Conservation (phyloP, 345 rosid genomes). For the Euphorbia pulcherrima region DNA sequence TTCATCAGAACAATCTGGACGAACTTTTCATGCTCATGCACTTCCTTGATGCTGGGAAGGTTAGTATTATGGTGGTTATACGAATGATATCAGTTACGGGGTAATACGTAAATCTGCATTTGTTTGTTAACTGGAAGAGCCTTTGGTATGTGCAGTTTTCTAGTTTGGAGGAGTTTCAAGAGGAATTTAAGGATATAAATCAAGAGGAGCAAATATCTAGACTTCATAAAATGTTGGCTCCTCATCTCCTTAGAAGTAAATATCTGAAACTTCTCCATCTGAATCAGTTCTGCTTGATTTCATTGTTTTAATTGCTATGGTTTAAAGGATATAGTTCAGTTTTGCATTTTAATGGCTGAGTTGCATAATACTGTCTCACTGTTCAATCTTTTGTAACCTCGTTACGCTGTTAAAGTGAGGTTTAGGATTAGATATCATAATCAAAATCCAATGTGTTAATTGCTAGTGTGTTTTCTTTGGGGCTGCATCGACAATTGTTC, state of each 20-base stretch:
- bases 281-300: conserved; percentile 14
- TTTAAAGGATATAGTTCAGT: background rate
- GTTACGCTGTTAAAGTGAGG: background rate
- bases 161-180: conserved; percentile 97
- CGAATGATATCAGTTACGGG: conserved; percentile 8
- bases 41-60: conserved; percentile 99
- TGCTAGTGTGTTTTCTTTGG: background rate
- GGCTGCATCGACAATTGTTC: background rate
- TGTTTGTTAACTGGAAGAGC: conserved; percentile 15
- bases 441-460: background rate
- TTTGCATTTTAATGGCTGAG: background rate
- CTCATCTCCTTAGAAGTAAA: conserved; percentile 95
- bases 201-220: conserved; percentile 98
- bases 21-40: conserved; percentile 99
- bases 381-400: background rate
- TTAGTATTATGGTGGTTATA: conserved; percentile 29
- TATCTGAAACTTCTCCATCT: conserved; percentile 21
- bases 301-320: conserved; percentile 4
- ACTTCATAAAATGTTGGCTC: conserved; percentile 97
- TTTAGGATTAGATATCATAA: background rate
- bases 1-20: conserved; percentile 93
- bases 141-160: conserved; percentile 58
- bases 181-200: conserved; percentile 94
- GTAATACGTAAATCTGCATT: conserved; percentile 8
- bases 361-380: background rate